A percentile compares a stretch with the other conserved stretches of the same genome.
Evolutionary conservation across 176 grass and related monocot species (phyloP).

Genomic region (Avena eriantha): DNA sequence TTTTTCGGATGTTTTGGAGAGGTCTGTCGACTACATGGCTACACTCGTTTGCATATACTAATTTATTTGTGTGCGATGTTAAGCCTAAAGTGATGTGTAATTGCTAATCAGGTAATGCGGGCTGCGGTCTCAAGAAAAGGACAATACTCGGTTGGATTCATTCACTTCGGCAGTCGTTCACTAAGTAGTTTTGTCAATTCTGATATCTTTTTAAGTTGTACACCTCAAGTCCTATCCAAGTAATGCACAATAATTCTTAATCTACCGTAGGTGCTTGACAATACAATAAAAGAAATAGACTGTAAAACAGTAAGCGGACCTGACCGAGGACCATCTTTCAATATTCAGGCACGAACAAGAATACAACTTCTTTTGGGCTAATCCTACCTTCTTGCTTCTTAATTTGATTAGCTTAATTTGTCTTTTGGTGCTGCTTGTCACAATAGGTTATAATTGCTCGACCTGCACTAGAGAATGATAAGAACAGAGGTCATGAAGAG

Average conservation of each 20-base stretch:
- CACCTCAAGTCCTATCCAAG: constrained; percentile 25
- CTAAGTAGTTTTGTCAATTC: constrained; percentile 56
- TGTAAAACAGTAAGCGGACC: constrained; percentile 70
- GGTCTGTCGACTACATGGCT: constrained; percentile 43
- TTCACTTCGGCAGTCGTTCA: constrained; percentile 65
- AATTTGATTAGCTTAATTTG: constrained; percentile 40
- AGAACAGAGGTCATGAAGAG: constrained; percentile 63
- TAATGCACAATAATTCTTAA: constrained; percentile 24
- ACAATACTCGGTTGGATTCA: constrained; percentile 69
- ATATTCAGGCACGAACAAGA: constrained; percentile 64
- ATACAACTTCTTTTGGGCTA: constrained; percentile 12
- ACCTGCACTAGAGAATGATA: constrained; percentile 59
- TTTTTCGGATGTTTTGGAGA: constrained; percentile 78
- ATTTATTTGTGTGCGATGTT: constrained; percentile 31
- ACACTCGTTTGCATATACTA: constrained; percentile 28
- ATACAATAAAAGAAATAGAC: constrained; percentile 82
- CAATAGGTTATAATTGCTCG: constrained; percentile 86
- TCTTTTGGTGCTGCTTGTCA: constrained; percentile 2
- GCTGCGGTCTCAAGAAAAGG: constrained; percentile 77
- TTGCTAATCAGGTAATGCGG: constrained; percentile 65
- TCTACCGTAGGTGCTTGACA: constrained; percentile 60
- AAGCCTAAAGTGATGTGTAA: constrained; percentile 36
- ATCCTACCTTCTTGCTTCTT: background rate
- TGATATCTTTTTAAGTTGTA: constrained; percentile 11
- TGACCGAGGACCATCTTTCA: constrained; percentile 64